A percentile compares a stretch with the other conserved stretches of the same genome.
Evolutionary conservation across 441 rosid species (phyloP).

Genomic region (Gossypium aridum): DNA sequence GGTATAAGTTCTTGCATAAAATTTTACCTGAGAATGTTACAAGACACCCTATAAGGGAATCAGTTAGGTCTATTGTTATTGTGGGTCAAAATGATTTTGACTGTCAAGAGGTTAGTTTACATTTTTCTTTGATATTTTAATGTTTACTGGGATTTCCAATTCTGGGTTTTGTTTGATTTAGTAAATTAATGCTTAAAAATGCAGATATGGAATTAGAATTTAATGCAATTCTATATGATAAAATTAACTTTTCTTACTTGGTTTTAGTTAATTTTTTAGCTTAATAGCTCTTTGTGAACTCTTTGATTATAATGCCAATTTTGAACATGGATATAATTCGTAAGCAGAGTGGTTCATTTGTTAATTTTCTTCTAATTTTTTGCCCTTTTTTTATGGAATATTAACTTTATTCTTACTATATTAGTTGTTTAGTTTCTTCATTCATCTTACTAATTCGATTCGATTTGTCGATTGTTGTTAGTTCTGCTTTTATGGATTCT

Average conservation of each 20-base stretch:
- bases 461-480: background rate
- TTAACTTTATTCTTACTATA: background rate
- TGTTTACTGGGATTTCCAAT: background rate
- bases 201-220: background rate
- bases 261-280: background rate
- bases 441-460: background rate
- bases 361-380: background rate
- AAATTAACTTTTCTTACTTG: background rate
- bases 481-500: conserved; percentile 13
- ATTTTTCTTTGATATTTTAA: conserved; percentile 9
- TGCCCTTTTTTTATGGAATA: no score
- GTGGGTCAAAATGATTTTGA: conserved; percentile 39
- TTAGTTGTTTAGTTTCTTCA: background rate
- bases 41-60: conserved; percentile 55
- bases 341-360: background rate
- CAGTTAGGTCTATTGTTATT: conserved; percentile 50
- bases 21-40: conserved; percentile 42
- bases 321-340: background rate
- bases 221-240: background rate
- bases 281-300: background rate
- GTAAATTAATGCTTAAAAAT: background rate
- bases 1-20: conserved; percentile 30
- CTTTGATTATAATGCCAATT: background rate
- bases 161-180: background rate
- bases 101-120: conserved; percentile 58